Evolutionary conservation across 2,329 filamentous ascomycete species (phyloP), one percentile per base, ranked within the genome.

Genomic region (Mycosphaerella sp.): DNA sequence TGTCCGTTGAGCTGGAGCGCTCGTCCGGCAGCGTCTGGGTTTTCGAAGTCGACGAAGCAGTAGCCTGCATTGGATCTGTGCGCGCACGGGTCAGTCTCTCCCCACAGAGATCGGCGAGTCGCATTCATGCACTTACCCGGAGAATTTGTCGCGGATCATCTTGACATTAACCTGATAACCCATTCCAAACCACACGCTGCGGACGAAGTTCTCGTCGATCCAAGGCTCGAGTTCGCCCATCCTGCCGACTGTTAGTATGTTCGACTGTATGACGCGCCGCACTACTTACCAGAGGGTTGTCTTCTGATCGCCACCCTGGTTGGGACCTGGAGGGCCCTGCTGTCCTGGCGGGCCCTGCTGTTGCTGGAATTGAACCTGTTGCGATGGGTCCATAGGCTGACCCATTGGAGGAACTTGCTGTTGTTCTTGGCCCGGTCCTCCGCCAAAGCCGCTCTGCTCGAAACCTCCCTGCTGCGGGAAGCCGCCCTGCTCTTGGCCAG

Each of bases 121-220:
- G 32, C 21, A 50, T 55, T 29, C 40, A 34, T 45, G 45, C 46
- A 69, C 49, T 45, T 80, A 95, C 90, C 92, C 93, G 70, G 92
- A 96, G 74, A 95, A 95, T 75, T 96, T 96, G 78, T 98, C 93
- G 62, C 93, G 89, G 67, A 98, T 98, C 81, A 98, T 95, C 82
- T 98, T 98, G 66, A 98, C 93, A 66, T 96, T 96, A 66, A 98
- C 93, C 60, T 84, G 84, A 74, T 97, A 93, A 64, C 87, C 90
- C 76, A 95, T 87, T 66, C 91, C 84, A 68, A 89, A 95, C 81
- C 89, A 97, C 44, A 97, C 84, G 65, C 87, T 93, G 74, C 95
- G 91, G 69, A 98, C 88, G 73, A 97, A 98, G 75, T 92, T 95
- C 78, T 98, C 93, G 66, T 98, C 93, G 76, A 98, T 97, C 93